Evolutionary conservation across 2,329 filamentous ascomycete species (phyloP).

Genomic region (Clarireedia hainanense): DNA sequence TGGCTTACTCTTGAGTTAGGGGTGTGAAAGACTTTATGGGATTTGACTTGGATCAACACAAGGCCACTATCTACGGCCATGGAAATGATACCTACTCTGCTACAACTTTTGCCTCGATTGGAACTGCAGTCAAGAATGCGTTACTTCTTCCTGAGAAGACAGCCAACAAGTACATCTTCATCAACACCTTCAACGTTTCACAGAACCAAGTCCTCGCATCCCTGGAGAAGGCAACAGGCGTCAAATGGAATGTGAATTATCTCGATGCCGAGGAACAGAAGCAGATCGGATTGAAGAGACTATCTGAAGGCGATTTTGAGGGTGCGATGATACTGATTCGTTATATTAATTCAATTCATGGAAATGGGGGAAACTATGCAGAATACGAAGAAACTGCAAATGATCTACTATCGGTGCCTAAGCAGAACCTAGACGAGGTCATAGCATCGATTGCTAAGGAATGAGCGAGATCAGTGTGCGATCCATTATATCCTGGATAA

Average conservation of each 20-base stretch:
- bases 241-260: not conserved
- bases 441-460: constrained; percentile 12
- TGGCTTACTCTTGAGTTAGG: not conserved
- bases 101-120: not conserved
- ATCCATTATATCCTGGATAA: too few species aligned
- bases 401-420: constrained; percentile 22
- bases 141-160: not conserved
- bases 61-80: not conserved
- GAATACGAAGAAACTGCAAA: constrained; percentile 29
- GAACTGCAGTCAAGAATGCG: not conserved
- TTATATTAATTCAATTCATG: constrained; percentile 9
- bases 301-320: constrained; percentile 8
- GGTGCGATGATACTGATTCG: not conserved
- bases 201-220: not conserved
- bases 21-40: not conserved
- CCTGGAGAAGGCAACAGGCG: not conserved
- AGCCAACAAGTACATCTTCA: not conserved
- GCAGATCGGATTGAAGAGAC: not conserved
- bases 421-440: constrained; percentile 27
- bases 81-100: not conserved
- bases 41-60: not conserved
- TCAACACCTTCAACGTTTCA: constrained; percentile 1
- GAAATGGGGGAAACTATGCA: constrained; percentile 28
- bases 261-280: not conserved
- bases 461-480: not conserved